A percentile compares a stretch with the other conserved stretches of the same genome.
phyloP scores from a whole-genome alignment of 164 flowering plant species.

The Stephania cephalantha region DNA sequence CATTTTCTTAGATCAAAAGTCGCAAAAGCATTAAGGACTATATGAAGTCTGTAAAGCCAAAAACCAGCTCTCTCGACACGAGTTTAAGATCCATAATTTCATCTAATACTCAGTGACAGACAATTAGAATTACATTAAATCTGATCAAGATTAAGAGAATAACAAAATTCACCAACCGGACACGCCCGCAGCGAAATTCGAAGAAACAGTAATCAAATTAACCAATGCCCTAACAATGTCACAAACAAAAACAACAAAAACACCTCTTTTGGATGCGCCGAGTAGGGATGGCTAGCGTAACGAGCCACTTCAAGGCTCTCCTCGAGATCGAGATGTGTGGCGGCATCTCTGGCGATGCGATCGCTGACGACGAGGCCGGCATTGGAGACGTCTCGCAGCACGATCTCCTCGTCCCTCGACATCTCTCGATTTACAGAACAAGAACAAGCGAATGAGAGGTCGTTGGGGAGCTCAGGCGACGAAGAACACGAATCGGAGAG shows the following conservation, averaged over 20 bases:
- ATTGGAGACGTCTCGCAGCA: constrained; percentile 67
- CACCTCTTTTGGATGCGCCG: constrained; percentile 91
- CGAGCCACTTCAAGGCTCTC: constrained; percentile 92
- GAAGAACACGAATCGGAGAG: background rate
- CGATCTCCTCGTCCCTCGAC: constrained; percentile 74
- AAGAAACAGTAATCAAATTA: too few relatives aligned
- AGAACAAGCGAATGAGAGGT: background rate
- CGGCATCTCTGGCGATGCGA: constrained; percentile 65
- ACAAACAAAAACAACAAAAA: background rate
- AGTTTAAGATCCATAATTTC: too few relatives aligned
- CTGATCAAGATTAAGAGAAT: background rate
- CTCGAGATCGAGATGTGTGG: constrained; percentile 74
- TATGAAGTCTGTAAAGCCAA: background rate
- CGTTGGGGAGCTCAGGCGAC: background rate
- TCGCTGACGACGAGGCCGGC: constrained; percentile 82
- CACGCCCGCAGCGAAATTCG: too few relatives aligned
- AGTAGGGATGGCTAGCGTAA: constrained; percentile 87
- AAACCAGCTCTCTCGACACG: background rate
- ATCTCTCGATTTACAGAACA: constrained; percentile 21
- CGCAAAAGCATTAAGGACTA: too few relatives aligned
- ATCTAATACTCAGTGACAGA: background rate
- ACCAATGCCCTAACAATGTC: too few relatives aligned
- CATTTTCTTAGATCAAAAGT: too few relatives aligned
- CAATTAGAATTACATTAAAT: background rate
- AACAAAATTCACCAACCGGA: too few relatives aligned